A percentile compares a stretch with the other conserved stretches of the same genome.
Conservation (phyloP, 2,329 filamentous ascomycete species). For the Pseudopyrenochaeta lycopersici region DNA sequence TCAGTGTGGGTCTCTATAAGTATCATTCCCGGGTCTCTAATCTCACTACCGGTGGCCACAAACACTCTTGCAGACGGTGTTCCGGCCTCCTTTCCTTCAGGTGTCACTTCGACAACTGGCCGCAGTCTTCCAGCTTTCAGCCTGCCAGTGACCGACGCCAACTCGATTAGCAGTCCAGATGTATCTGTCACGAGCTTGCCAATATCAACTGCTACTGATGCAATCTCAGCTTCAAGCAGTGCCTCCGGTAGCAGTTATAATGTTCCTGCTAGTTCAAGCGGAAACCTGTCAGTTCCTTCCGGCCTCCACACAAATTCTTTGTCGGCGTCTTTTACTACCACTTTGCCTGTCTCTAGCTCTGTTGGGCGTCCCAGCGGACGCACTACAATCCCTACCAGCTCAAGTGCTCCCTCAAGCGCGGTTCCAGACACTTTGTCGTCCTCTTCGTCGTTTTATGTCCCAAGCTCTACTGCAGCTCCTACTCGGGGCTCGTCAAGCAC, state of each 20-base stretch:
- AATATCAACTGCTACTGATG: constrained; percentile 5
- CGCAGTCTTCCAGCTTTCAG: constrained; percentile 6
- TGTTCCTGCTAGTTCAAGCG: neutral
- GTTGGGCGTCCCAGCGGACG: constrained; percentile 6
- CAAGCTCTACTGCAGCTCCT: constrained; percentile 2
- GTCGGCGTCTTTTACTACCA: constrained; percentile 5
- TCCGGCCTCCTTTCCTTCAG: constrained; percentile 10
- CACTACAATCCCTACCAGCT: constrained; percentile 5
- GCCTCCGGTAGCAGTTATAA: constrained; percentile 6
- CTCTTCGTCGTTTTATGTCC: neutral
- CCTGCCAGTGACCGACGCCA: neutral
- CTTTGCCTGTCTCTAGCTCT: constrained; percentile 3
- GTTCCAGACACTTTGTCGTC: neutral
- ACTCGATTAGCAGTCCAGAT: neutral
- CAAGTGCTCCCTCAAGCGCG: constrained; percentile 1
- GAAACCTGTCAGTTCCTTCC: neutral
- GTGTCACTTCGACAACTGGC: constrained; percentile 10
- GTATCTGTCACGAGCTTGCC: neutral
- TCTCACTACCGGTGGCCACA: neutral
- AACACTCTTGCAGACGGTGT: constrained; percentile 15
- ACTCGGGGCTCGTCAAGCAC: constrained; percentile 1
- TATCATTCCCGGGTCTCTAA: constrained; percentile 1
- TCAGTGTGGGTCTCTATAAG: neutral
- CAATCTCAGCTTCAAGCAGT: constrained; percentile 3
- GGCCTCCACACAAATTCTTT: constrained; percentile 7